Evolutionary conservation across 371 early-diverging fungal genomes (phyloP), one percentile per base, ranked within the genome.

Genomic region (Syncephalastrum racemosum): DNA sequence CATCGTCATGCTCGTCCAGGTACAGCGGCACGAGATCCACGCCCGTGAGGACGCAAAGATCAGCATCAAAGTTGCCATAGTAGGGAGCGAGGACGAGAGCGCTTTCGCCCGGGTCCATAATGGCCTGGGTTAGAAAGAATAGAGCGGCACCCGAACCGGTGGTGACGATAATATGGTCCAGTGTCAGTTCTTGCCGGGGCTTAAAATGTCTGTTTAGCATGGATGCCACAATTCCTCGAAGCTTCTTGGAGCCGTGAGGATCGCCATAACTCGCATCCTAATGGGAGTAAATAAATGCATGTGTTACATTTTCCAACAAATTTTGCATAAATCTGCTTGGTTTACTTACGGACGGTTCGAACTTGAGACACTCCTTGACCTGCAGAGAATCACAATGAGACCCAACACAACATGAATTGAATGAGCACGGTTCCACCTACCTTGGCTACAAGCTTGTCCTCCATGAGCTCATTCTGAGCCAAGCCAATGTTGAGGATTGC

Each of bases 101-200:
- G 20, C 79, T 86, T 49, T 92, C 94, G 22, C 89, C 90, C 4
- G 81, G 81, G 53, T 93, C 82, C 23, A 85, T 81, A 1, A 87
- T 67, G 7, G 71, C 75, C 60, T 81, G 75, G 3, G 80, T 66
- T 14, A 91, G 62, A 60, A 77, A 80, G 60, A 80, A 81, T 18
- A 92, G 67, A 3, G 82, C 81, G 3, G 84, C 71, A 15, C 85
- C 84, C 55, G 86, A 84, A n/a, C 94, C 94, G 39, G 87, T 86
- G 8, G 78, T 70, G 10, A 83, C 70, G 13, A 77, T 71, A 1
- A 93, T 76, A 40, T 89, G 67, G 1, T 82, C 81, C 2, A 59
- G 50, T 0, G 49, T 39, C n/a, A 91, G 54, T 1, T 70, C 68
- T 10, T 58, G 54, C 3, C 47, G 57, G 0, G 87, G 85, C 5